Percentiles rank a stretch among this genome's conserved stretches.
These are phyloP conservation scores for Leishmania turanica DNA, from an alignment of 208 protist species.

Conservation along the genomic window DNA sequence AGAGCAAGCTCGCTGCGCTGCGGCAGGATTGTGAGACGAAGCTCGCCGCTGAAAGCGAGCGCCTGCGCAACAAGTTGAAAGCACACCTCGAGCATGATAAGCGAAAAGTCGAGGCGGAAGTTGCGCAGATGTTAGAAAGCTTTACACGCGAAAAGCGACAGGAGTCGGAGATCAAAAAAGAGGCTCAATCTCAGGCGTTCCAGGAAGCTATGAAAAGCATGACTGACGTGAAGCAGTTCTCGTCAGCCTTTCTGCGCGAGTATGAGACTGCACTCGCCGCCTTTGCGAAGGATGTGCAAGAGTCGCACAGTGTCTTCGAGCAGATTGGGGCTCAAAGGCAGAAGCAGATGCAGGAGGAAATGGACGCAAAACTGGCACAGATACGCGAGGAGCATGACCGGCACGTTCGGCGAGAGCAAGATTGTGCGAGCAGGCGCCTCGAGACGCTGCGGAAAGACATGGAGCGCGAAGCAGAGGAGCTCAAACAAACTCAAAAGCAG, in stretches of 20 bases:
- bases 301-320: conserved; percentile 33
- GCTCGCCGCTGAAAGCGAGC: conserved; percentile 23
- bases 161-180: conserved; percentile 40
- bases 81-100: conserved; percentile 42
- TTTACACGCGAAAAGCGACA: conserved; percentile 40
- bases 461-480: conserved; percentile 14
- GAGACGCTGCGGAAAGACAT: conserved; percentile 18
- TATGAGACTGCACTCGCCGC: conserved; percentile 32
- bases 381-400: conserved; percentile 19
- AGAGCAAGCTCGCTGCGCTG: conserved; percentile 15
- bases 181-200: conserved; percentile 36
- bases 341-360: conserved; percentile 26
- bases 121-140: conserved; percentile 35
- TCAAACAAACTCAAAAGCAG: conserved; percentile 18
- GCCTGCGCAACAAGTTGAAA: conserved; percentile 33
- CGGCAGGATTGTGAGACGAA: conserved; percentile 28
- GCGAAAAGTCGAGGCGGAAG: conserved; percentile 40
- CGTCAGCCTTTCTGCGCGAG: conserved; percentile 21
- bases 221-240: conserved; percentile 25
- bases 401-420: conserved; percentile 30
- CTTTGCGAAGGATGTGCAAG: conserved; percentile 27
- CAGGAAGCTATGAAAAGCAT: conserved; percentile 25
- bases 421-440: conserved; percentile 15
- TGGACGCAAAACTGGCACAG: conserved; percentile 23
- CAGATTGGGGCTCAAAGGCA: conserved; percentile 24